Percentiles rank a stretch among this genome's conserved stretches.
Conservation (phyloP, 352 stramenopile species). For the Blastocystis sp. region DNA sequence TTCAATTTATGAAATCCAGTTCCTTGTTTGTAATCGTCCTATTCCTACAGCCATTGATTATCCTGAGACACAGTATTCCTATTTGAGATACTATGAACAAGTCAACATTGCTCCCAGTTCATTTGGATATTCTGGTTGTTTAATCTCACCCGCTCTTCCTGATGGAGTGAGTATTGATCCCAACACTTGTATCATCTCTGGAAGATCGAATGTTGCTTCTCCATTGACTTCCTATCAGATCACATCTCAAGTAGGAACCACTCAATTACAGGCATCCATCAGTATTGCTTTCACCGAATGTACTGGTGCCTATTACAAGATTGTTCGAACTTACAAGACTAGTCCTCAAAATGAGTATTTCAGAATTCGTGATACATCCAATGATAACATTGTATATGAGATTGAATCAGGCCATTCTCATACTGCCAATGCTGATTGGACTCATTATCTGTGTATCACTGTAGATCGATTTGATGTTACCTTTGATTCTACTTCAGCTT, state of each 20-base stretch:
- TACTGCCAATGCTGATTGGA: not conserved
- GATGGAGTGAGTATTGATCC: not conserved
- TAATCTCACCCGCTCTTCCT: not conserved
- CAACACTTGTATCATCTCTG: not conserved
- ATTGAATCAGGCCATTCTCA: not conserved
- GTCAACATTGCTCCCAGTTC: not conserved
- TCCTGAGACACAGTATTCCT: not conserved
- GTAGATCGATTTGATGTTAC: not conserved
- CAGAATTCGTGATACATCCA: not conserved
- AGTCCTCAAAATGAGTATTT: not conserved
- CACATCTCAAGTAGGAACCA: not conserved
- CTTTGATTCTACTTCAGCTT: not conserved
- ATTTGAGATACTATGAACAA: not conserved
- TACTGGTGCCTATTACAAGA: not conserved
- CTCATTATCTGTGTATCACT: not conserved
- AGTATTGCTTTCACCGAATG: not conserved
- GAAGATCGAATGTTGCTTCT: not conserved
- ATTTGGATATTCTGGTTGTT: not conserved
- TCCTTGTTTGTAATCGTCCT: conserved; percentile 2
- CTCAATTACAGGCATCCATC: not conserved
- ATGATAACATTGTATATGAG: not conserved
- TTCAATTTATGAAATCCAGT: conserved; percentile 8
- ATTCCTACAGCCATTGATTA: not conserved
- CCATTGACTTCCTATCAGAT: not conserved
- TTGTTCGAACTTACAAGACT: conserved; percentile 44